Evolutionary conservation across 1,139 yeast species (phyloP).

Genomic region (Pneumocystis canis): DNA sequence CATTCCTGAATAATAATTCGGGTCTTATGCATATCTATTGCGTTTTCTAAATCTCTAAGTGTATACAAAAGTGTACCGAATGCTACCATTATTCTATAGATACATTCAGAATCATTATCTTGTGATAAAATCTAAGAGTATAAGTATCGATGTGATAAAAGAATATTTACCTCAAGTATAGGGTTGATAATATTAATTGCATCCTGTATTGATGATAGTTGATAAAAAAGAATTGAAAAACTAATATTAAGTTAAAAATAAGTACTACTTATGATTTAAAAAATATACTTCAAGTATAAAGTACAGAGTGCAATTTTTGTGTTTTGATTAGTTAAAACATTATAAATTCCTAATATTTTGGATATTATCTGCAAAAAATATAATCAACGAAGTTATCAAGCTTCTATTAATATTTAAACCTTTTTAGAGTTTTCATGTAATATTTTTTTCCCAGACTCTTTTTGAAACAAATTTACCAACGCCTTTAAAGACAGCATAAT

Average conservation of each 20-base stretch:
- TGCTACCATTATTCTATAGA: constrained; percentile 41
- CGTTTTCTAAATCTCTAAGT: not conserved
- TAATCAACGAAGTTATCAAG: not conserved
- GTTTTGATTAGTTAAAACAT: not conserved
- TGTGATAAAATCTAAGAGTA: not conserved
- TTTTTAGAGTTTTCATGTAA: not conserved
- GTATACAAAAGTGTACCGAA: constrained; percentile 31
- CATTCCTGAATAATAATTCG: not conserved
- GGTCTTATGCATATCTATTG: not conserved
- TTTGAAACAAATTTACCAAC: constrained; percentile 15
- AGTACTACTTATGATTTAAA: not conserved
- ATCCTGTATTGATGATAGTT: constrained; percentile 17
- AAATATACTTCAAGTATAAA: constrained; percentile 1
- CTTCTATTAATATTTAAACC: not conserved
- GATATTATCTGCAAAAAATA: not conserved
- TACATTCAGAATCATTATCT: constrained; percentile 34
- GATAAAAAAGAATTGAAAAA: constrained; percentile 28
- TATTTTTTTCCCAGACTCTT: not conserved
- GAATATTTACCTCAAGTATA: constrained; percentile 10
- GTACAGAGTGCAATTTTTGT: not conserved
- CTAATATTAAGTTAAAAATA: constrained; percentile 25
- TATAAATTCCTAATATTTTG: not conserved
- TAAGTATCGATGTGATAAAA: constrained; percentile 12
- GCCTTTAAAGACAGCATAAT: constrained; percentile 18
- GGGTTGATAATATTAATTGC: constrained; percentile 7